phyloP scores from a whole-genome alignment of 257 asterid genomes.

The Solanum gandarillasii region DNA sequence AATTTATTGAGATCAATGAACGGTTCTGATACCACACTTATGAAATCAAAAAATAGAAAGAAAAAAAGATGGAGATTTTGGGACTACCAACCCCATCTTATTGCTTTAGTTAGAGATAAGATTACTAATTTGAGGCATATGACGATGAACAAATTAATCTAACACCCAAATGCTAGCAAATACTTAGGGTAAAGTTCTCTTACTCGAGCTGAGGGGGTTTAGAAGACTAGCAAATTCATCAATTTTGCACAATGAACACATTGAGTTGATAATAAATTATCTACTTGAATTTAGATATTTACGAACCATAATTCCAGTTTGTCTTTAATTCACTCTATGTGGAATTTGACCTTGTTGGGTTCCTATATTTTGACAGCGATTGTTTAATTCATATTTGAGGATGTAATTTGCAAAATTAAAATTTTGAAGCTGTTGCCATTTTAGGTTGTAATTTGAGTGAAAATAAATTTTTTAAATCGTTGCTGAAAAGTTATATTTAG shows the following conservation, averaged over 20 bases:
- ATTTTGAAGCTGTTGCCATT: neutral
- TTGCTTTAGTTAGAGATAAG: neutral
- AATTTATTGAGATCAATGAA: neutral
- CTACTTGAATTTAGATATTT: neutral
- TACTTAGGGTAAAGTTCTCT: neutral
- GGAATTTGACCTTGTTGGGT: neutral
- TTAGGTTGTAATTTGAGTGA: neutral
- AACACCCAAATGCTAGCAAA: neutral
- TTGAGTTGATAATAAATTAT: neutral
- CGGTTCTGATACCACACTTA: too few relatives aligned
- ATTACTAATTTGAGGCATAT: neutral
- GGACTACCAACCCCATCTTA: neutral
- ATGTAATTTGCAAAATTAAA: neutral
- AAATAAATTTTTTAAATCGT: too few relatives aligned
- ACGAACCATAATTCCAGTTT: too few relatives aligned
- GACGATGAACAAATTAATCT: neutral
- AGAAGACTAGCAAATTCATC: neutral
- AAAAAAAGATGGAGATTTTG: accelerated
- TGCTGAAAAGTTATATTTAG: too few relatives aligned
- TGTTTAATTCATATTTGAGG: neutral
- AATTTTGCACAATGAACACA: neutral
- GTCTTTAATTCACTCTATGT: neutral
- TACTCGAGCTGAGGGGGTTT: accelerated
- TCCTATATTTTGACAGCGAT: neutral
- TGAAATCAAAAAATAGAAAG: neutral